Conservation (phyloP, 129 eudicot species). For the Calendula officinalis region DNA sequence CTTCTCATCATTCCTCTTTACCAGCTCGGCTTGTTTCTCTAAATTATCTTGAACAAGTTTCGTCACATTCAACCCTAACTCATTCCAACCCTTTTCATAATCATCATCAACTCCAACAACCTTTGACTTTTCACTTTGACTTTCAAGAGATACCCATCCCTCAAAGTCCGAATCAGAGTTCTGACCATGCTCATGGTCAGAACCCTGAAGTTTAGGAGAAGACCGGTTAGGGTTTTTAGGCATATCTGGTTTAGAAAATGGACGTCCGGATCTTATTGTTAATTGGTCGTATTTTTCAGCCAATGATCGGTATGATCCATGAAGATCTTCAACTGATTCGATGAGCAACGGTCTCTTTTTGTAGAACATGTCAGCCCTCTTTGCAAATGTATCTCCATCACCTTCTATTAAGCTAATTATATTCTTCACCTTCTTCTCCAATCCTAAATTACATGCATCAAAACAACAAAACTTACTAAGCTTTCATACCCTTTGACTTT, state of each 20-base stretch:
- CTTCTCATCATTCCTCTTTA: constrained; percentile 26
- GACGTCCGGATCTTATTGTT: neutral
- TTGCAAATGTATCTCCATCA: constrained; percentile 53
- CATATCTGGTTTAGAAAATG: neutral
- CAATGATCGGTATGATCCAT: constrained; percentile 41
- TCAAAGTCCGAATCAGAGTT: neutral
- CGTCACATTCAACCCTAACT: constrained; percentile 1
- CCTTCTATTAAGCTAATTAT: constrained; percentile 44
- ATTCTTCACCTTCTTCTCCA: constrained; percentile 38
- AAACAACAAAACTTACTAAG: constrained; percentile 5
- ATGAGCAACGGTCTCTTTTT: constrained; percentile 48
- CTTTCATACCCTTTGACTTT: constrained; percentile 20
- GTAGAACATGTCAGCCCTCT: constrained; percentile 62
- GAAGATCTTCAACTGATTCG: constrained; percentile 36
- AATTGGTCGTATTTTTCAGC: constrained; percentile 52
- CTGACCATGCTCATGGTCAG: constrained; percentile 1
- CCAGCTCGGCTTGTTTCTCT: constrained; percentile 39
- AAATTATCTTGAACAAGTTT: constrained; percentile 33
- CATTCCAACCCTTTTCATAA: constrained; percentile 13
- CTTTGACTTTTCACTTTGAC: neutral
- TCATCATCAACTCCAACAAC: constrained; percentile 10
- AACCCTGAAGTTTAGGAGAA: constrained; percentile 5
- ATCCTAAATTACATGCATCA: constrained; percentile 36
- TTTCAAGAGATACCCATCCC: neutral
- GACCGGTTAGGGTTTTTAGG: constrained; percentile 6